These are phyloP conservation scores for Trypanosoma platydactyli DNA, from an alignment of 208 protist species.

Conservation along the genomic window DNA sequence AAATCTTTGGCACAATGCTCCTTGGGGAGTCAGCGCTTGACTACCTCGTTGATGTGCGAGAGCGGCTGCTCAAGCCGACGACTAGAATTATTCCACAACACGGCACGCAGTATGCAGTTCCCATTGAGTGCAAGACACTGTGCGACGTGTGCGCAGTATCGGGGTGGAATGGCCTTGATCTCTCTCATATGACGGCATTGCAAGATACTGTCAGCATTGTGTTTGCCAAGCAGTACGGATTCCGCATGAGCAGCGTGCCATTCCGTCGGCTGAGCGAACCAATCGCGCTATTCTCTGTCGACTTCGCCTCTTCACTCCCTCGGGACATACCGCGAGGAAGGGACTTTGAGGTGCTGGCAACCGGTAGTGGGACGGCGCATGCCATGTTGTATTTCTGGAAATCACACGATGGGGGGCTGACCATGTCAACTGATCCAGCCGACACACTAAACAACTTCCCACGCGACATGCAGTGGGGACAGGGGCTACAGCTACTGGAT, in stretches of 20 bases:
- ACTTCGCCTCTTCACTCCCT: conserved; percentile 68
- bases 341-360: conserved; percentile 53
- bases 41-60: conserved; percentile 88
- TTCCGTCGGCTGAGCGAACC: conserved; percentile 66
- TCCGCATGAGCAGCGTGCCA: conserved; percentile 86
- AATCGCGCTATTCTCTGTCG: conserved; percentile 76
- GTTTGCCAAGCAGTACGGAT: conserved; percentile 95
- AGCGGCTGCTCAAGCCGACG: conserved; percentile 61
- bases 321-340: conserved; percentile 12
- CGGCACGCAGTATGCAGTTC: conserved; percentile 90
- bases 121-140: conserved; percentile 84
- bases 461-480: conserved; percentile 94
- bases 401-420: conserved; percentile 25
- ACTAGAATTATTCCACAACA: conserved; percentile 80
- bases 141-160: conserved; percentile 69
- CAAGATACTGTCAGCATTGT: conserved; percentile 89
- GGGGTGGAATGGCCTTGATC: conserved; percentile 79
- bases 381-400: conserved; percentile 89
- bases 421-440: conserved; percentile 84
- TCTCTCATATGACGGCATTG: conserved; percentile 83
- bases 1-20: conserved; percentile 94
- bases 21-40: conserved; percentile 90
- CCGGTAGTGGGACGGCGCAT: conserved; percentile 62
- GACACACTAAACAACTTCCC: conserved; percentile 90
- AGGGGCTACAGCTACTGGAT: conserved; percentile 90